Evolutionary conservation across 225 moss, liverwort and hornwort genomes (phyloP).

Genomic region (Neckera pumila): DNA sequence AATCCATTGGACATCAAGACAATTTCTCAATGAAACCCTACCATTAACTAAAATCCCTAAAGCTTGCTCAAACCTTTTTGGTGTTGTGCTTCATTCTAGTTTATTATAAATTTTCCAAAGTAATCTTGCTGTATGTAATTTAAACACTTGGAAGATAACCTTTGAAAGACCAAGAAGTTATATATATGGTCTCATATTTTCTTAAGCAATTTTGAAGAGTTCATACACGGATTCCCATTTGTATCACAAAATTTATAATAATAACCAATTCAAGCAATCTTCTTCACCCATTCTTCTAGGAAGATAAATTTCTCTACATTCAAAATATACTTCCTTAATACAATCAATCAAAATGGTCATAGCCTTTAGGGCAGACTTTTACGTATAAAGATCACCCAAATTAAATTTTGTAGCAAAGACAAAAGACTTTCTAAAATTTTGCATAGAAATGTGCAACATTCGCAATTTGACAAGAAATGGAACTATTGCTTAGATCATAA

Average conservation of each 20-base stretch:
- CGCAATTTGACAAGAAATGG: not conserved
- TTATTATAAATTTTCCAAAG: not conserved
- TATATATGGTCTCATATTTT: too few relatives aligned
- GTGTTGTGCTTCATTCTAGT: accelerated
- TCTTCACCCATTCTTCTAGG: not conserved
- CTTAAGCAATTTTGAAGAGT: not conserved
- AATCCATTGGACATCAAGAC: too few relatives aligned
- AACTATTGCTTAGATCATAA: accelerated
- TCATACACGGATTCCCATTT: not conserved
- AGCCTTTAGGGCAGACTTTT: accelerated
- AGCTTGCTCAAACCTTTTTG: accelerated
- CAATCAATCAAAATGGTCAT: not conserved
- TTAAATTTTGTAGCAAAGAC: accelerated
- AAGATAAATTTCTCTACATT: not conserved
- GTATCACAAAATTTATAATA: not conserved
- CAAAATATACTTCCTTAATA: not conserved
- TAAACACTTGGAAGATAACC: accelerated
- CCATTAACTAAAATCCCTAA: accelerated
- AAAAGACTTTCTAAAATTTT: too few relatives aligned
- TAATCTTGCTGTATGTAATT: too few relatives aligned
- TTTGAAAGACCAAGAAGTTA: accelerated
- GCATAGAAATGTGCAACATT: not conserved
- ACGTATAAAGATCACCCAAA: accelerated
- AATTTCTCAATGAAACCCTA: not conserved
- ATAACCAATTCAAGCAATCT: not conserved